These are phyloP conservation scores for Sporothrix luriei DNA, from an alignment of 2,329 filamentous ascomycete genomes.

Conservation along the genomic window DNA sequence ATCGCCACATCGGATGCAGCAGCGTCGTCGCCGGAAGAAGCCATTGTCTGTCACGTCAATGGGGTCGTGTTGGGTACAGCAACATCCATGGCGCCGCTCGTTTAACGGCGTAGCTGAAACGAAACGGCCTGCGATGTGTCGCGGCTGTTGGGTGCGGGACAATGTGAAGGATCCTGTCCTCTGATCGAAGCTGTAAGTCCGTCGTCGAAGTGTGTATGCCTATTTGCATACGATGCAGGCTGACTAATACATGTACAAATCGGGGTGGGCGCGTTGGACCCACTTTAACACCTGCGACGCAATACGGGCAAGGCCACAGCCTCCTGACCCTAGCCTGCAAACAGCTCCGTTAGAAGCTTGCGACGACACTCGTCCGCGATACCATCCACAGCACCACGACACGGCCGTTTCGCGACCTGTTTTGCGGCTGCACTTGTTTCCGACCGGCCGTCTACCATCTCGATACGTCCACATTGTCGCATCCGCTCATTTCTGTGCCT, in stretches of 20 bases:
- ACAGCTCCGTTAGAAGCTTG: not conserved
- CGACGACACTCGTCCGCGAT: not conserved
- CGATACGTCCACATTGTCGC: not conserved
- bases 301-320: conserved; percentile 9
- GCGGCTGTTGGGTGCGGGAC: not conserved
- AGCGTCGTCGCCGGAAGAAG: not conserved
- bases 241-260: not conserved
- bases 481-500: not conserved
- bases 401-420: not conserved
- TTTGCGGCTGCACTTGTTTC: too few relatives aligned
- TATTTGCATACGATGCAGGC: not conserved
- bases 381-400: not conserved
- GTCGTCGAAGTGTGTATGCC: not conserved
- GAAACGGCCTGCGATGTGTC: not conserved
- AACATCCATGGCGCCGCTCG: not conserved
- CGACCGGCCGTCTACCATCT: not conserved
- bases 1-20: conserved; percentile 6
- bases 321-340: not conserved
- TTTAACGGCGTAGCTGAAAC: not conserved
- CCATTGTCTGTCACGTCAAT: conserved; percentile 5
- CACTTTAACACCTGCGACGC: conserved; percentile 5
- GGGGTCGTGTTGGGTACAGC: not conserved
- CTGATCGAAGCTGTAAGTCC: conserved; percentile 19
- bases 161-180: not conserved
- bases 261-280: conserved; percentile 7